These are phyloP conservation scores for Pseudisothecium myosuroides DNA, from an alignment of 225 moss, liverwort and hornwort genomes.

Conservation along the genomic window DNA sequence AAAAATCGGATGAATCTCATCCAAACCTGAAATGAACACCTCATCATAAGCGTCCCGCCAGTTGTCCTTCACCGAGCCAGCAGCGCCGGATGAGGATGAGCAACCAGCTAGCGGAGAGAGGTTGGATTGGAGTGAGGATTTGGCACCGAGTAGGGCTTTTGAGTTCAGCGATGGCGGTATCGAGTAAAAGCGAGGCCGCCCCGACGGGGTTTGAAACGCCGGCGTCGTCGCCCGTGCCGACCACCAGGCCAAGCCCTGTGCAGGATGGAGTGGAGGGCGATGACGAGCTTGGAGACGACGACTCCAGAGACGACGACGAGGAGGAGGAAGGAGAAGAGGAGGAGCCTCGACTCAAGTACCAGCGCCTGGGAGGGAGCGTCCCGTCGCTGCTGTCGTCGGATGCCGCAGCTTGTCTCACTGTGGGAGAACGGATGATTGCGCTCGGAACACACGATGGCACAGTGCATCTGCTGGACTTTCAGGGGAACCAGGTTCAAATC, in stretches of 20 bases:
- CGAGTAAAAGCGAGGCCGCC: slow-evolving; percentile 8
- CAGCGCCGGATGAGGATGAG: not conserved
- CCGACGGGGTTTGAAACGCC: not conserved
- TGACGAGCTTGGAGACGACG: slow-evolving; percentile 71
- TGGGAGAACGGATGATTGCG: slow-evolving; percentile 91
- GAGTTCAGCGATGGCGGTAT: slow-evolving; percentile 7
- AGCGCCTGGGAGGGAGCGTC: slow-evolving; percentile 81
- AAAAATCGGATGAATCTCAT: not conserved
- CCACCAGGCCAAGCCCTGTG: not conserved
- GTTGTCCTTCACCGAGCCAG: not conserved
- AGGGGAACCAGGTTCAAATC: slow-evolving; percentile 76
- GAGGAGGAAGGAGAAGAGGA: slow-evolving; percentile 83
- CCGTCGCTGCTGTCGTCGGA: slow-evolving; percentile 64
- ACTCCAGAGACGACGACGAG: slow-evolving; percentile 53
- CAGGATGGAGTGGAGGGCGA: slow-evolving; percentile 84
- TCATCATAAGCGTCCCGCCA: not conserved
- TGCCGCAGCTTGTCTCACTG: slow-evolving; percentile 78
- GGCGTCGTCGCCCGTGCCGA: slow-evolving; percentile 2
- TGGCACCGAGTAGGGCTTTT: not conserved
- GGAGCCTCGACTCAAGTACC: slow-evolving; percentile 89
- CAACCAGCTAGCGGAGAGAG: not conserved
- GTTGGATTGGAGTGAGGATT: not conserved
- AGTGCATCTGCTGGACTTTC: slow-evolving; percentile 89
- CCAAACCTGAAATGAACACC: not conserved
- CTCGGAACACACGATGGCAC: slow-evolving; percentile 84